Evolutionary conservation across 192 early-diverging fungal species (phyloP).

Genomic region (Dimargaris xerosporica): DNA sequence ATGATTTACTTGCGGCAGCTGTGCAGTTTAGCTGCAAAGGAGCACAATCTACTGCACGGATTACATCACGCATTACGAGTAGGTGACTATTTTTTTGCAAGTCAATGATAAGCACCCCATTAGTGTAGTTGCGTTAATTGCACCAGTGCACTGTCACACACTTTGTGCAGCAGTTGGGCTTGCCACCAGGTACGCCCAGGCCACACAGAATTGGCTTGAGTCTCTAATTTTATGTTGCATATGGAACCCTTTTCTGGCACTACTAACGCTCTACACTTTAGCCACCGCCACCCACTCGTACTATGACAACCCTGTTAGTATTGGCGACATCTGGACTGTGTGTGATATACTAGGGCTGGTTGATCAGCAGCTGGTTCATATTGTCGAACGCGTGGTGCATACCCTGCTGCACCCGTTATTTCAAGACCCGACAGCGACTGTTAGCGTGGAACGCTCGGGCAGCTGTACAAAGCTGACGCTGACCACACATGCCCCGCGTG

Average conservation of each 20-base stretch:
- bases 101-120: too few species aligned
- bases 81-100: too few species aligned
- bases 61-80: too few species aligned
- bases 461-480: conserved; percentile 18
- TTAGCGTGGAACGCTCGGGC: conserved; percentile 16
- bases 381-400: conserved; percentile 15
- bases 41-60: neutral
- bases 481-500: neutral
- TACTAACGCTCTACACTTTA: conserved; percentile 15
- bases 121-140: too few species aligned
- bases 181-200: conserved; percentile 13
- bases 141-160: too few species aligned
- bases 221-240: too few species aligned
- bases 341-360: conserved; percentile 22
- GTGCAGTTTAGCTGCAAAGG: conserved; percentile 10
- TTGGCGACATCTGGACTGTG: conserved; percentile 27
- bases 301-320: conserved; percentile 24
- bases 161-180: conserved; percentile 12
- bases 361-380: conserved; percentile 12
- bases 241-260: too few species aligned
- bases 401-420: conserved; percentile 21
- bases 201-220: too few species aligned
- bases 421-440: conserved; percentile 16
- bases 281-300: conserved; percentile 21
- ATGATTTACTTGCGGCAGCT: conserved; percentile 20